Evolutionary conservation across 179 eudicot species (phyloP).

Genomic region (Dionaea muscipula): DNA sequence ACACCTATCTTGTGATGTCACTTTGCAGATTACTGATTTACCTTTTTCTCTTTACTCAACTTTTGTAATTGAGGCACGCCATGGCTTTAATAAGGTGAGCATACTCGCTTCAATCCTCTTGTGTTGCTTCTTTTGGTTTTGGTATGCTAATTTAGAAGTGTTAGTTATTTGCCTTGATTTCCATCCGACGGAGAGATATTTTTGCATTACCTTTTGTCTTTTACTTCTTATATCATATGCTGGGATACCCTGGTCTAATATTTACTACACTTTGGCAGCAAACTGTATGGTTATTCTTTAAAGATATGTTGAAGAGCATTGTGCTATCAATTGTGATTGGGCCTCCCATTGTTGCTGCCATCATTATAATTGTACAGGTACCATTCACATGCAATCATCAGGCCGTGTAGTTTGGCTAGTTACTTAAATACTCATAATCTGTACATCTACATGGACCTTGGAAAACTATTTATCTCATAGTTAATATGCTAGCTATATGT

Average conservation of each 20-base stretch:
- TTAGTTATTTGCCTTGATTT: neutral
- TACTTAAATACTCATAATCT: no score
- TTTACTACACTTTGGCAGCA: slow-evolving; percentile 38
- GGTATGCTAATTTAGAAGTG: neutral
- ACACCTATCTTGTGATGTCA: slow-evolving; percentile 1
- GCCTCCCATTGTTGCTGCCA: slow-evolving; percentile 94
- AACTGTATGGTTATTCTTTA: slow-evolving; percentile 72
- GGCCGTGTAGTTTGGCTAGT: no score
- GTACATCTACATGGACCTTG: no score
- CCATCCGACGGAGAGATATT: neutral
- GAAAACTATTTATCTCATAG: no score
- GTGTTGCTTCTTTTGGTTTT: neutral
- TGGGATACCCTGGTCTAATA: neutral
- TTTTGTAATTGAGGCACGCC: slow-evolving; percentile 89
- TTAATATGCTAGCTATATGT: neutral
- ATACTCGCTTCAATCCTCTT: neutral
- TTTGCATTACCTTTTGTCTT: no score
- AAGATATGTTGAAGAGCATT: slow-evolving; percentile 81
- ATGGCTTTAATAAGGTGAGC: slow-evolving; percentile 89
- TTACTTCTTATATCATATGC: no score
- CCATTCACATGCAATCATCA: no score
- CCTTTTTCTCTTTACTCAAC: slow-evolving; percentile 93
- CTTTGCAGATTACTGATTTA: slow-evolving; percentile 82
- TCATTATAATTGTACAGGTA: slow-evolving; percentile 88
- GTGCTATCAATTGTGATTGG: slow-evolving; percentile 55